Evolutionary conservation across 2,329 filamentous ascomycete genomes (phyloP).

Genomic region (Madurella fahalii): DNA sequence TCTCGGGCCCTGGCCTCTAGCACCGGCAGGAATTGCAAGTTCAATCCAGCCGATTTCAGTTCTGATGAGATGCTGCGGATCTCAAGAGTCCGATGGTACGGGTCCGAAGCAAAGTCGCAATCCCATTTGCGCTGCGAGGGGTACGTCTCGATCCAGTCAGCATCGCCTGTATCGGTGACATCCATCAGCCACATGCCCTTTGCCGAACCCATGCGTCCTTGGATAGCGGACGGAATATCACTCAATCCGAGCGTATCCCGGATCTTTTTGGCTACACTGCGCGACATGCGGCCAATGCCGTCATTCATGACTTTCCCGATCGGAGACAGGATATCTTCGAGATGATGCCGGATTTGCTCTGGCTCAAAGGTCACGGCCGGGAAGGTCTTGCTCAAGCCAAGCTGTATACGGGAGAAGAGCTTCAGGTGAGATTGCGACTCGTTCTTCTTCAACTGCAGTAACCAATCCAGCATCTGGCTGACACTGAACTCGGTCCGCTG

Average conservation of each 20-base stretch:
- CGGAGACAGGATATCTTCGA: slow-evolving; percentile 39
- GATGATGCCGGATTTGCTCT: slow-evolving; percentile 41
- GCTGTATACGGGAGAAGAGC: slow-evolving; percentile 53
- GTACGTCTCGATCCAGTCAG: slow-evolving; percentile 63
- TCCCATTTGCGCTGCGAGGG: slow-evolving; percentile 67
- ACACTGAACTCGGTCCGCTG: slow-evolving; percentile 35
- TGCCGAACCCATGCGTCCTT: slow-evolving; percentile 66
- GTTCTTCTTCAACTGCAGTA: slow-evolving; percentile 45
- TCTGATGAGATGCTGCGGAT: slow-evolving; percentile 48
- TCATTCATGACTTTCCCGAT: slow-evolving; percentile 56
- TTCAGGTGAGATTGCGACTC: slow-evolving; percentile 47
- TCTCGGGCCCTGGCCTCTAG: slow-evolving; percentile 56
- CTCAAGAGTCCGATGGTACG: slow-evolving; percentile 60
- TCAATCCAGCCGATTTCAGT: slow-evolving; percentile 53
- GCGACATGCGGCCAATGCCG: slow-evolving; percentile 63
- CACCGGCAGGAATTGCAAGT: slow-evolving; percentile 66
- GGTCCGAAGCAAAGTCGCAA: slow-evolving; percentile 42
- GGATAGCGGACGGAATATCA: slow-evolving; percentile 60
- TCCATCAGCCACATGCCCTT: slow-evolving; percentile 74
- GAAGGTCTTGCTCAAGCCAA: slow-evolving; percentile 50
- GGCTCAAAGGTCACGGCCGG: slow-evolving; percentile 44
- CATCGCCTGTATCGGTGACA: slow-evolving; percentile 39
- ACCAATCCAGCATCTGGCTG: slow-evolving; percentile 47
- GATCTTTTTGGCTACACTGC: slow-evolving; percentile 51
- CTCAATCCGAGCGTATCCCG: slow-evolving; percentile 46